Evolutionary conservation across 768 basidiomycete species (phyloP).

Genomic region (Zangia roseola): DNA sequence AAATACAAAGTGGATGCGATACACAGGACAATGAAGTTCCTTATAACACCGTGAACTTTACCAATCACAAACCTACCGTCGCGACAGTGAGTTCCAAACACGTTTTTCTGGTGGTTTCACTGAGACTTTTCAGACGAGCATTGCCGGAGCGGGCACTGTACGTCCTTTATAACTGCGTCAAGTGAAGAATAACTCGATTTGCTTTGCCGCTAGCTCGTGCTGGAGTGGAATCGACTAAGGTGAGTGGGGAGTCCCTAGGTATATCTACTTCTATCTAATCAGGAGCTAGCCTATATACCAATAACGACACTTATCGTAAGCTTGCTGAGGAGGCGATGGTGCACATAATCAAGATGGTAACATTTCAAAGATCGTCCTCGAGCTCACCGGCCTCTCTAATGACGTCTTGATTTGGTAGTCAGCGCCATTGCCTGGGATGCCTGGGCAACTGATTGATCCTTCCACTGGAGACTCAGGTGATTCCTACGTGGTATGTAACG

Average conservation of each 20-base stretch:
- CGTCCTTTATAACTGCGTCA: constrained; percentile 5
- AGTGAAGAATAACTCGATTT: not conserved
- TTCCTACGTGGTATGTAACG: constrained; percentile 50
- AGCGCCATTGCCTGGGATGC: constrained; percentile 42
- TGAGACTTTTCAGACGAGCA: constrained; percentile 40
- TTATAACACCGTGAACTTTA: constrained; percentile 38
- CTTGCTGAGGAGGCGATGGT: constrained; percentile 52
- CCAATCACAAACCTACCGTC: constrained; percentile 30
- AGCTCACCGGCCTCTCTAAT: not conserved
- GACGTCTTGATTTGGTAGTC: constrained; percentile 7
- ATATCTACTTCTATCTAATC: not conserved
- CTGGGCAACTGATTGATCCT: constrained; percentile 60
- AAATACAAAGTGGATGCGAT: not conserved
- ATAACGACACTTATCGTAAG: constrained; percentile 57
- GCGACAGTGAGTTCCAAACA: constrained; percentile 28
- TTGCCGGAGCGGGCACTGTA: constrained; percentile 46
- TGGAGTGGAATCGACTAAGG: constrained; percentile 59
- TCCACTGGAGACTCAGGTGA: constrained; percentile 46
- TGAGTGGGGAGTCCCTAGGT: not conserved
- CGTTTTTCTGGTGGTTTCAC: not conserved
- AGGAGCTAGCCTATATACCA: constrained; percentile 43
- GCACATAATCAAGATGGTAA: constrained; percentile 46
- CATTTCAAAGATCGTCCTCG: constrained; percentile 12
- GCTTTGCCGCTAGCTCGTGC: constrained; percentile 43
- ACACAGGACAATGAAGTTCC: constrained; percentile 38